Percentiles rank a stretch among this genome's conserved stretches.
Evolutionary conservation across 164 flowering plant species (phyloP).

Genomic region (Houttuynia cordata): DNA sequence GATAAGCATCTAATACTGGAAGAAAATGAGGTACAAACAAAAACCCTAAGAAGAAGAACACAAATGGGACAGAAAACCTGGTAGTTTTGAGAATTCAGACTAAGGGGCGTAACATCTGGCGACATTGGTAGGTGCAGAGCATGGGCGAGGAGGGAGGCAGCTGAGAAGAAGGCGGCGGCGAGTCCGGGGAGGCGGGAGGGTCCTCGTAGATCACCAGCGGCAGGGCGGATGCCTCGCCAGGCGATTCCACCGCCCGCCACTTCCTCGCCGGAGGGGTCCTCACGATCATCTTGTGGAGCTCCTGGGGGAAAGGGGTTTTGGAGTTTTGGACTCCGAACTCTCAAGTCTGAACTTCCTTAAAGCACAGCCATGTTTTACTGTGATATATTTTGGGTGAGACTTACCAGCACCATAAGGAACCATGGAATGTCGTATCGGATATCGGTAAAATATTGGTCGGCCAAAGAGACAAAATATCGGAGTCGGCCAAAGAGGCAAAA

Average conservation of each 20-base stretch:
- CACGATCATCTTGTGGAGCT: conserved; percentile 34
- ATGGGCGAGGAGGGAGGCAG: conserved; percentile 30
- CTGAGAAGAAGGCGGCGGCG: conserved; percentile 26
- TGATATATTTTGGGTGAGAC: too few relatives aligned
- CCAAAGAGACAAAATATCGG: too few relatives aligned
- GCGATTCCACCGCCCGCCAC: conserved; percentile 22
- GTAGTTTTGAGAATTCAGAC: not conserved
- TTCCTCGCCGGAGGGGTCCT: conserved; percentile 61
- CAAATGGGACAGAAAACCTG: not conserved
- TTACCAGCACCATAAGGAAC: too few relatives aligned
- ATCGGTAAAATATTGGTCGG: too few relatives aligned
- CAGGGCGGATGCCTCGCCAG: conserved; percentile 21
- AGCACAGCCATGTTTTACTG: too few relatives aligned
- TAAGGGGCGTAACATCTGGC: conserved; percentile 50
- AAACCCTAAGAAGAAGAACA: too few relatives aligned
- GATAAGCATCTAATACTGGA: too few relatives aligned
- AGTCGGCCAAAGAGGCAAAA: too few relatives aligned
- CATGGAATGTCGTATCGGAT: too few relatives aligned
- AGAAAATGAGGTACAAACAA: too few relatives aligned
- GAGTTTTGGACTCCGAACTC: too few relatives aligned
- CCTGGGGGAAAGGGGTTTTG: not conserved
- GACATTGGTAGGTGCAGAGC: conserved; percentile 86
- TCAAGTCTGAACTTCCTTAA: too few relatives aligned
- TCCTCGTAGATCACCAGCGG: conserved; percentile 51
- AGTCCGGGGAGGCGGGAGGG: conserved; percentile 20